Percentiles rank a stretch among this genome's conserved stretches.
Evolutionary conservation across 2,329 filamentous ascomycete genomes (phyloP).

Genomic region (Alternaria triticina): DNA sequence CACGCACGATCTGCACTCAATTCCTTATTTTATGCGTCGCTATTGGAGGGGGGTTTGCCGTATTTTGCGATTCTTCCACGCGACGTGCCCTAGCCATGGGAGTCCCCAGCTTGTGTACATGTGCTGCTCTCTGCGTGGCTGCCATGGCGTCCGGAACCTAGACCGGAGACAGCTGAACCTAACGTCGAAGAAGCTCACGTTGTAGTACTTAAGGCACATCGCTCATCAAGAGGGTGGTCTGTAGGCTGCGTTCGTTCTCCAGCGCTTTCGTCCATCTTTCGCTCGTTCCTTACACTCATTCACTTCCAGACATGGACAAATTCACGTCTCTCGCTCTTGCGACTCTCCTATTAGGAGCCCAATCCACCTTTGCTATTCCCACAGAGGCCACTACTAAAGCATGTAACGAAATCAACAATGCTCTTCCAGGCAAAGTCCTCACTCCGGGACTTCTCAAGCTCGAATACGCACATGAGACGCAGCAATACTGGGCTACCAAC

Average conservation of each 20-base stretch:
- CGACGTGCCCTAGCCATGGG: not conserved
- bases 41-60: not conserved
- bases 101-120: not conserved
- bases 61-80: not conserved
- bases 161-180: not conserved
- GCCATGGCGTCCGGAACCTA: not conserved
- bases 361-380: slow-evolving; percentile 13
- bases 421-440: slow-evolving; percentile 27
- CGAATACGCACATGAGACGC: slow-evolving; percentile 26
- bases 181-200: not conserved
- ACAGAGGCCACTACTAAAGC: slow-evolving; percentile 23
- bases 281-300: not conserved
- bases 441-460: slow-evolving; percentile 21
- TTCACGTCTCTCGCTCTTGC: slow-evolving; percentile 1
- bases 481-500: slow-evolving; percentile 30
- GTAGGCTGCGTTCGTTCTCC: not conserved
- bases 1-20: not conserved
- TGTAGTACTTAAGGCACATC: not conserved
- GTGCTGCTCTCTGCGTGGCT: not conserved
- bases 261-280: not conserved
- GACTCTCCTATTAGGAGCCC: slow-evolving; percentile 13
- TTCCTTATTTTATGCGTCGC: not conserved
- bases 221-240: not conserved
- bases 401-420: slow-evolving; percentile 25
- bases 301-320: slow-evolving; percentile 6